Base-by-base conservation (phyloP, 2,329 filamentous ascomycete species). In the Aspergillus pseudoterreus region DNA sequence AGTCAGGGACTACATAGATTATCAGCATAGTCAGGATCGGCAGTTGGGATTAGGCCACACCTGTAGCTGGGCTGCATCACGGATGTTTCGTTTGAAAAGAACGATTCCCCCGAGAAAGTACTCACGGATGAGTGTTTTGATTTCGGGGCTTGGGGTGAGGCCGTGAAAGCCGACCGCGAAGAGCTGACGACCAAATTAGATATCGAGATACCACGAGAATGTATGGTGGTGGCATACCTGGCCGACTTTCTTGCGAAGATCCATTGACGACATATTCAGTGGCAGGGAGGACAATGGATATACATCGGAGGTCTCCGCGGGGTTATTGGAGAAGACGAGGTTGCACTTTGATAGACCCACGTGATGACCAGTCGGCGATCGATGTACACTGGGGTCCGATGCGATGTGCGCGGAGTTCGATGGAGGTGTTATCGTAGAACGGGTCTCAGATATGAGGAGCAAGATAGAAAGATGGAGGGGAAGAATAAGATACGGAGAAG, bases 161-260 rank as follows among this genome's bases (percentile, higher is more conserved):
- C 71, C 72, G 52, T 75, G 60, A 38, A 76, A 76, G 19, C 73
- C 73, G 53, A 75, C 71, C 36, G 73, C 70, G 50, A 77, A 75
- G 42, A 75, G 68, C 73, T 77, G 17, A 15, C 11, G 15, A 42
- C 22, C 4, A 15, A 27, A 22, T 12, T 17, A 45, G 24, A 6
- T 19, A 46, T 47, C 22, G 8, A 49, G 38, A 22, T 5, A 22
- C 21, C 21, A 22, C n/a, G 21, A 42, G 41, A 22, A 15, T 43
- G 27, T 12, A 43, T 32, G 24, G 32, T 4, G 6, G 6, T 21
- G 11, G 30, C 55, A 30, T 63, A 70, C 68, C 65, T 71, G 68
- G 33, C 69, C 69, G 15, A 68, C 63, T 58, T 68, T 59, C 43
- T 61, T 70, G 41, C 59, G 62, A 24, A 69, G 50, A 14, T 63